Evolutionary conservation across 768 basidiomycete genomes (phyloP).

Genomic region (Mycena maculata): DNA sequence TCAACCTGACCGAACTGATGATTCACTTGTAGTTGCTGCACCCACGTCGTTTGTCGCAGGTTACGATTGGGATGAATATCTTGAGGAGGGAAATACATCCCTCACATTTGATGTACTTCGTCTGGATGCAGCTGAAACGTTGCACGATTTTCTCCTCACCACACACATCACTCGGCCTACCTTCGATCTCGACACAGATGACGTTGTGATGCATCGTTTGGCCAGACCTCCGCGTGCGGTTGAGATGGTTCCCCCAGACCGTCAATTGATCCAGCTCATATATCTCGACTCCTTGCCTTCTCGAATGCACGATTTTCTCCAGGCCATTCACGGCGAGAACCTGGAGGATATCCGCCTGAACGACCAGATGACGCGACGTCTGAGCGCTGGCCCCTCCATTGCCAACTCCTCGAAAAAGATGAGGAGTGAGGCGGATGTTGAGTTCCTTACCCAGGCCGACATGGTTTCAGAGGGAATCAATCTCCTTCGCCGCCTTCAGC

Average conservation of each 20-base stretch:
- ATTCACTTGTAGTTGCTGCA: neutral
- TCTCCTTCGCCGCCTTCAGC: neutral
- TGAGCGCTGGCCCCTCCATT: neutral
- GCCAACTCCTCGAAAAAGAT: neutral
- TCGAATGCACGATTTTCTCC: neutral
- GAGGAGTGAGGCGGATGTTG: neutral
- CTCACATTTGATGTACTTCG: neutral
- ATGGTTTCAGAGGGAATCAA: neutral
- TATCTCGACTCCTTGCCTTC: neutral
- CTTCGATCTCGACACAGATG: neutral
- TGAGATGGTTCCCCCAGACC: neutral
- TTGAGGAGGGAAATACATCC: neutral
- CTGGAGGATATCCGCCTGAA: neutral
- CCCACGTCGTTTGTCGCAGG: too few relatives aligned
- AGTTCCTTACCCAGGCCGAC: neutral
- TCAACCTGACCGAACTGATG: too few relatives aligned
- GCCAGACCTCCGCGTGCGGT: neutral
- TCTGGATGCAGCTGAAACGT: neutral
- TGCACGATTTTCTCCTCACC: neutral
- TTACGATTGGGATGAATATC: neutral
- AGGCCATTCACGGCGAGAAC: neutral
- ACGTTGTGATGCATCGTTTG: neutral
- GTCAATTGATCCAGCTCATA: neutral
- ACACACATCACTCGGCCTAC: neutral
- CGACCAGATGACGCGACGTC: neutral